phyloP scores from a whole-genome alignment of 2,329 filamentous ascomycete genomes.

The Emergomyces orientalis region DNA sequence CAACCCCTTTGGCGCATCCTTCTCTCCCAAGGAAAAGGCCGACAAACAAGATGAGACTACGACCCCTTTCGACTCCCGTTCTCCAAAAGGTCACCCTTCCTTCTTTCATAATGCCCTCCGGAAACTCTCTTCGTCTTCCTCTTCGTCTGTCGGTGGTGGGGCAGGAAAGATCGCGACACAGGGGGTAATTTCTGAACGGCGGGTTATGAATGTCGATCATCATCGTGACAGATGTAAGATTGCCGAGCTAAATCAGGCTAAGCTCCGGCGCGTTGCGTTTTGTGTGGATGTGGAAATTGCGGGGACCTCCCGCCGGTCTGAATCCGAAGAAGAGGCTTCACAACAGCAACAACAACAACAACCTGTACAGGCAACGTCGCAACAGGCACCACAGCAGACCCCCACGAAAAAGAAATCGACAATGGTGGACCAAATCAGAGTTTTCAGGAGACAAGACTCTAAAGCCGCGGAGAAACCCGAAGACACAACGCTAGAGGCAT shows the following conservation, averaged over 20 bases:
- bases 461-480: conserved; percentile 52
- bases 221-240: conserved; percentile 71
- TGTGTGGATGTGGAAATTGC: conserved; percentile 97
- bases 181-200: conserved; percentile 55
- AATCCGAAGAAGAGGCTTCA: conserved; percentile 42
- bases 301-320: conserved; percentile 67
- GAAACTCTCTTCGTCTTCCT: conserved; percentile 56
- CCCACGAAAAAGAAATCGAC: conserved; percentile 7
- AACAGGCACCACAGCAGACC: not conserved
- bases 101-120: conserved; percentile 75
- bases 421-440: conserved; percentile 4
- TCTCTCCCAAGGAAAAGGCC: conserved; percentile 35
- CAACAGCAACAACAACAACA: not conserved
- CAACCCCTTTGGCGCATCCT: conserved; percentile 39
- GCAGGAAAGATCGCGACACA: conserved; percentile 46
- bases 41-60: conserved; percentile 32
- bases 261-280: conserved; percentile 81
- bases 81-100: conserved; percentile 60
- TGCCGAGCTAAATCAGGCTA: conserved; percentile 66
- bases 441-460: conserved; percentile 13
- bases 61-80: conserved; percentile 47
- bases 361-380: not conserved
- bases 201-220: conserved; percentile 74
- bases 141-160: conserved; percentile 41
- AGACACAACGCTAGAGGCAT: conserved; percentile 61